Evolutionary conservation across 2,329 filamentous ascomycete species (phyloP).

Genomic region (Beauveria rudraprayagi): DNA sequence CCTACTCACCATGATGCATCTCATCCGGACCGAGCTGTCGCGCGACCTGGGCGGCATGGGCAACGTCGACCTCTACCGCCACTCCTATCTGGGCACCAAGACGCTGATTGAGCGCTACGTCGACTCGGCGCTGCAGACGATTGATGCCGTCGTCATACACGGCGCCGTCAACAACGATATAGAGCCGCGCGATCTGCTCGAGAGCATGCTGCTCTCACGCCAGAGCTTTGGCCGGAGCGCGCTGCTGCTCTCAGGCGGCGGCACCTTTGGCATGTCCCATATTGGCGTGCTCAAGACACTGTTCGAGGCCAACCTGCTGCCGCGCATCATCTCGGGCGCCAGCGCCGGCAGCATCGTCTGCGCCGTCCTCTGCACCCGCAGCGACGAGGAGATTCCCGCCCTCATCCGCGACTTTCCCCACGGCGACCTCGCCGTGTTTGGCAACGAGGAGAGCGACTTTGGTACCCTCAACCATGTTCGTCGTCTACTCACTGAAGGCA

Average conservation of each 20-base stretch:
- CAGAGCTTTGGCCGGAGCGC: slow-evolving; percentile 82
- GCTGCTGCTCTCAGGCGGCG: slow-evolving; percentile 74
- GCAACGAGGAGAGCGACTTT: slow-evolving; percentile 49
- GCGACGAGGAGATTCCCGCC: slow-evolving; percentile 67
- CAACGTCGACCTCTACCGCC: slow-evolving; percentile 71
- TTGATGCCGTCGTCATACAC: slow-evolving; percentile 62
- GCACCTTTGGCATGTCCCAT: slow-evolving; percentile 87
- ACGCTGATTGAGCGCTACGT: slow-evolving; percentile 81
- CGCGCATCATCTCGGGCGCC: slow-evolving; percentile 79
- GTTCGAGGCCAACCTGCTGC: slow-evolving; percentile 65
- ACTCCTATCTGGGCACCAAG: slow-evolving; percentile 82
- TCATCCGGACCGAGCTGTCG: slow-evolving; percentile 71
- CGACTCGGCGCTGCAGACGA: slow-evolving; percentile 65
- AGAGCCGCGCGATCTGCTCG: slow-evolving; percentile 52
- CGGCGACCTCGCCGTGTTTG: slow-evolving; percentile 76
- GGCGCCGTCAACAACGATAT: slow-evolving; percentile 44
- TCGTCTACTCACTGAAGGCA: slow-evolving; percentile 71
- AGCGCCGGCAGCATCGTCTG: slow-evolving; percentile 84
- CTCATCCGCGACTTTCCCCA: slow-evolving; percentile 65
- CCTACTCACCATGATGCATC: slow-evolving; percentile 66
- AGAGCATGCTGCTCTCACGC: slow-evolving; percentile 62
- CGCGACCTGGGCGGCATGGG: slow-evolving; percentile 83
- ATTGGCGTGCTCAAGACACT: slow-evolving; percentile 80
- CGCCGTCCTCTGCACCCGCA: slow-evolving; percentile 68
- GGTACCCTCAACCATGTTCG: slow-evolving; percentile 60